phyloP scores from a whole-genome alignment of 495 filamentous ascomycete genomes.

The Aspergillus biplanus region DNA sequence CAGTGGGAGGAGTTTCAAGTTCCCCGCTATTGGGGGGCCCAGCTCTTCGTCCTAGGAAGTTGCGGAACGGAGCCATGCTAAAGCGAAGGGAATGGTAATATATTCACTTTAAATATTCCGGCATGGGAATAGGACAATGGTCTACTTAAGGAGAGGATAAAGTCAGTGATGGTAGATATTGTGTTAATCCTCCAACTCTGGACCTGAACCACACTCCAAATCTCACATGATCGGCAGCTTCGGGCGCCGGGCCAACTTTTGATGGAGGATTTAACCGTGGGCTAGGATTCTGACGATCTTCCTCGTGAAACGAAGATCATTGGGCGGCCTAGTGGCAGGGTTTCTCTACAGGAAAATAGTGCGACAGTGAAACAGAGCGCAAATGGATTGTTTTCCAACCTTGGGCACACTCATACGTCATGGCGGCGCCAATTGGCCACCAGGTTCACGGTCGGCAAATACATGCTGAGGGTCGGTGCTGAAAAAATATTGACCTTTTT shows the following conservation, averaged over 20 bases:
- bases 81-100: conserved; percentile 1
- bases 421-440: background rate
- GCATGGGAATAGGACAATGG: background rate
- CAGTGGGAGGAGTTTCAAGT: conserved; percentile 44
- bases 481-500: no score
- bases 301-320: background rate
- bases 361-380: background rate
- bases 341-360: conserved; percentile 9
- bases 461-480: background rate
- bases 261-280: conserved; percentile 20
- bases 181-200: background rate
- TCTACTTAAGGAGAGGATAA: background rate
- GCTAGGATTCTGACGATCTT: background rate
- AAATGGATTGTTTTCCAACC: background rate
- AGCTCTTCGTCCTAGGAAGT: conserved; percentile 67
- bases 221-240: conserved; percentile 35
- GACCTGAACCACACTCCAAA: conserved; percentile 11
- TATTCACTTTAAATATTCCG: background rate
- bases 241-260: conserved; percentile 27
- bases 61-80: conserved; percentile 75
- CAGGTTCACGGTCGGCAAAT: background rate
- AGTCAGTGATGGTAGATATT: no score
- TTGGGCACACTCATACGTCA: background rate
- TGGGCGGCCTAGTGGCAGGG: background rate
- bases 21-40: conserved; percentile 48